These are phyloP conservation scores for Tylopilus rubrobrunneus DNA, from an alignment of 768 basidiomycete species.

Conservation along the genomic window DNA sequence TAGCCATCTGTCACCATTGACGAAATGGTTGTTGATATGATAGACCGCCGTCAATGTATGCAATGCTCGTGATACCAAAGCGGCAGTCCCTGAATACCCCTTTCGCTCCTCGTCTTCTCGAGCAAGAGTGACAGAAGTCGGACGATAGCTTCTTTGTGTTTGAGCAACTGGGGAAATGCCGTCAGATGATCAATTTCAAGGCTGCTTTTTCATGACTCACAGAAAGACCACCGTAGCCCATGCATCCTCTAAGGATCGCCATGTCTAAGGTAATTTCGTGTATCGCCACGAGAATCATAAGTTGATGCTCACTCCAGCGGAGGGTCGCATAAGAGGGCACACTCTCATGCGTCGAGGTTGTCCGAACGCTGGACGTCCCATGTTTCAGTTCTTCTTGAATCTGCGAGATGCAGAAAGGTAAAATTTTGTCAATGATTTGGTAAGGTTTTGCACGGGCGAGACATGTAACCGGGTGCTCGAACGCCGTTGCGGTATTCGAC, in stretches of 20 bases:
- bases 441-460: slow-evolving; percentile 75
- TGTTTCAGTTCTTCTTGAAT: slow-evolving; percentile 84
- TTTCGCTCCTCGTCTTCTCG: slow-evolving; percentile 82
- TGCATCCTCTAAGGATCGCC: slow-evolving; percentile 75
- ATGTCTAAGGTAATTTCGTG: slow-evolving; percentile 49
- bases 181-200: background rate
- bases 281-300: background rate
- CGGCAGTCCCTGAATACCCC: slow-evolving; percentile 78
- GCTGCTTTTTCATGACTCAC: slow-evolving; percentile 36
- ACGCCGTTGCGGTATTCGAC: slow-evolving; percentile 86
- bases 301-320: slow-evolving; percentile 74
- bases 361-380: slow-evolving; percentile 84
- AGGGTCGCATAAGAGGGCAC: slow-evolving; percentile 84
- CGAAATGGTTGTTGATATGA: slow-evolving; percentile 72
- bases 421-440: slow-evolving; percentile 74
- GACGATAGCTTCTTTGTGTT: slow-evolving; percentile 63
- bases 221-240: slow-evolving; percentile 66
- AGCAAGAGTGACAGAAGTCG: slow-evolving; percentile 60
- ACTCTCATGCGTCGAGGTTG: slow-evolving; percentile 69
- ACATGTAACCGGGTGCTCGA: slow-evolving; percentile 83
- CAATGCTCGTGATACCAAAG: slow-evolving; percentile 71
- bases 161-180: slow-evolving; percentile 50
- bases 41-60: slow-evolving; percentile 74
- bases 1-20: slow-evolving; percentile 80
- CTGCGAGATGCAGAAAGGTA: slow-evolving; percentile 70